phyloP scores from a whole-genome alignment of 805 yeast genomes.

The Barnettozyma botsteinii region DNA sequence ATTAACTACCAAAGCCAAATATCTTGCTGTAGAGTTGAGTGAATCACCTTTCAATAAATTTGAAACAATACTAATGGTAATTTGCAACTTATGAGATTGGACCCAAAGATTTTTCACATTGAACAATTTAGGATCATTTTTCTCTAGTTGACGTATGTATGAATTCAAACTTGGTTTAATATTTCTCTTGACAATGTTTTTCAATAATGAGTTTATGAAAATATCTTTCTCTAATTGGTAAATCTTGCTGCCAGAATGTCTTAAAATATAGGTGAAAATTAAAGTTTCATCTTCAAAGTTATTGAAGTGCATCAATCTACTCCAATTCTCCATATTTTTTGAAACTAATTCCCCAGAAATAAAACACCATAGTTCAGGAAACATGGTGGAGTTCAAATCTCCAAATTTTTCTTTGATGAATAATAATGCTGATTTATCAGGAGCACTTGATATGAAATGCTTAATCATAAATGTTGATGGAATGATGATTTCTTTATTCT shows the following conservation, averaged over 20 bases:
- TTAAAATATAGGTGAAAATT: conserved; percentile 17
- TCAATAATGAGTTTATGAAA: conserved; percentile 14
- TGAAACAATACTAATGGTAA: conserved; percentile 14
- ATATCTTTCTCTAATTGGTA: conserved; percentile 17
- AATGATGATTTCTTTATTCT: conserved; percentile 8
- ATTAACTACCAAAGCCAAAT: conserved; percentile 14
- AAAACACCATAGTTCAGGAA: conserved; percentile 22
- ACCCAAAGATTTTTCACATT: conserved; percentile 12
- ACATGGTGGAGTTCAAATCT: conserved; percentile 13
- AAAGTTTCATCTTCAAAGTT: conserved; percentile 21
- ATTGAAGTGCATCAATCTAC: conserved; percentile 18
- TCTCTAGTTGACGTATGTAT: conserved; percentile 16
- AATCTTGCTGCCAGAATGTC: conserved; percentile 12
- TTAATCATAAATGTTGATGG: conserved; percentile 5
- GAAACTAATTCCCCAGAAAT: conserved; percentile 15
- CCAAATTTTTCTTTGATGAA: conserved; percentile 13
- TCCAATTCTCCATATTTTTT: conserved; percentile 20
- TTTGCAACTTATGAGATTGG: conserved; percentile 18
- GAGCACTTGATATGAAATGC: background rate
- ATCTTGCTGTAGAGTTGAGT: conserved; percentile 8
- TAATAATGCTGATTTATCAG: conserved; percentile 2
- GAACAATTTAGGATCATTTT: conserved; percentile 14
- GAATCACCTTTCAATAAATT: conserved; percentile 14
- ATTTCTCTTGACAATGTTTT: conserved; percentile 12
- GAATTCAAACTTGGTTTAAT: conserved; percentile 13